These are phyloP conservation scores for Herpetomonas muscarum DNA, from an alignment of 208 protist species.

Conservation along the genomic window DNA sequence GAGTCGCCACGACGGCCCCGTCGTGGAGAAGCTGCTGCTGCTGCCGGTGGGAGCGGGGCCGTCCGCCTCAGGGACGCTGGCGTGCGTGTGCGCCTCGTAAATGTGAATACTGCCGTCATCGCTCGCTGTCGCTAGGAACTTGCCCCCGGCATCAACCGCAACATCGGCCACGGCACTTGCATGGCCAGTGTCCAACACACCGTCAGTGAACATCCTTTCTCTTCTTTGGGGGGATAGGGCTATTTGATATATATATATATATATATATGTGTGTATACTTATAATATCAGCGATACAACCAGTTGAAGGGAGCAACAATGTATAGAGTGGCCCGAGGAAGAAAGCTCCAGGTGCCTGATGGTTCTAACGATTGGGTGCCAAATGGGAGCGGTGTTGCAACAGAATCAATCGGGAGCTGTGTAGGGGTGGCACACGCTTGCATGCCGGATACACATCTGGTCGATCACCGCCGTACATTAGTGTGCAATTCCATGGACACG, in stretches of 20 bases:
- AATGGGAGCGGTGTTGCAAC: too few relatives aligned
- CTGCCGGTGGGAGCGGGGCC: slow-evolving; percentile 1
- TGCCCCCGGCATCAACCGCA: slow-evolving; percentile 54
- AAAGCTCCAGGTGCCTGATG: too few relatives aligned
- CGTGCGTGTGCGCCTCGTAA: slow-evolving; percentile 20
- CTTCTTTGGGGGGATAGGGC: neutral
- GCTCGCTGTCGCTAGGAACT: slow-evolving; percentile 54
- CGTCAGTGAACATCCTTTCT: slow-evolving; percentile 20
- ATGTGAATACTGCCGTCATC: slow-evolving; percentile 65
- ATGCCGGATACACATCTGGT: too few relatives aligned
- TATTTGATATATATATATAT: neutral
- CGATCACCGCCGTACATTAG: too few relatives aligned
- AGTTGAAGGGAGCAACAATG: slow-evolving; percentile 3
- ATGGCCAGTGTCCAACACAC: slow-evolving; percentile 66
- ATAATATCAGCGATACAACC: too few relatives aligned
- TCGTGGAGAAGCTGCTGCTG: neutral
- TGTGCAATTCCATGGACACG: too few relatives aligned
- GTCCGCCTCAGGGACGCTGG: neutral
- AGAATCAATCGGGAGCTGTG: too few relatives aligned
- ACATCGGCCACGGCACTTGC: slow-evolving; percentile 55
- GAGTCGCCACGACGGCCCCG: neutral
- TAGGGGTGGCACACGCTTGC: too few relatives aligned
- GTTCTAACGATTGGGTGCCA: too few relatives aligned
- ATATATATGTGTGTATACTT: too few relatives aligned
- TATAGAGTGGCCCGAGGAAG: too few relatives aligned